A percentile compares a stretch with the other conserved stretches of the same genome.
These are phyloP conservation scores for Macrophomina pseudophaseolina DNA, from an alignment of 2,329 filamentous ascomycete genomes.

Conservation along the genomic window DNA sequence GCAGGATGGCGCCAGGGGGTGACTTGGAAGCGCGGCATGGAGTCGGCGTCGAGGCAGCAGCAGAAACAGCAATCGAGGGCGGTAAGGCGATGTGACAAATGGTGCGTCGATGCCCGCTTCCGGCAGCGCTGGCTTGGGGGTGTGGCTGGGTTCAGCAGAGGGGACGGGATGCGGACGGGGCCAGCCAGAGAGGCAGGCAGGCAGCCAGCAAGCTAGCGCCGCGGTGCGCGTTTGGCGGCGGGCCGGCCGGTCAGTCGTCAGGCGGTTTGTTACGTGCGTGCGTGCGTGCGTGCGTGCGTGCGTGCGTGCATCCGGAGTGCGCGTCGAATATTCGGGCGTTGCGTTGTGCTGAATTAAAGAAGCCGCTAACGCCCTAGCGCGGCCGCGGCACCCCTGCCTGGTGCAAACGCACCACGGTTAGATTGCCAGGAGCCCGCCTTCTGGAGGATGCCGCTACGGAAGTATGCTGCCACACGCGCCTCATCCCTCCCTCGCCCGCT, in stretches of 20 bases:
- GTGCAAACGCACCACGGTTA: slow-evolving; percentile 1
- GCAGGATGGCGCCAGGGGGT: slow-evolving; percentile 72
- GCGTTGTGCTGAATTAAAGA: slow-evolving; percentile 16
- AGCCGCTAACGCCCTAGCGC: slow-evolving; percentile 1
- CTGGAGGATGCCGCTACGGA: slow-evolving; percentile 1
- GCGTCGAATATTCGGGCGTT: not conserved
- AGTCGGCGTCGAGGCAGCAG: not conserved
- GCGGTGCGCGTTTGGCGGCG: not conserved
- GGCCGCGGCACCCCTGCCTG: slow-evolving; percentile 8
- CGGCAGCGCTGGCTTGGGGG: not conserved
- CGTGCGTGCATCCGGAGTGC: not conserved
- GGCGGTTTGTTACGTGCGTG: not conserved
- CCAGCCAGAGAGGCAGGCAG: not conserved
- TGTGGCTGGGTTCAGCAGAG: not conserved
- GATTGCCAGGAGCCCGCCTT: slow-evolving; percentile 8
- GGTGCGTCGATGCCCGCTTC: not conserved
- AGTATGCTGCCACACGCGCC: not conserved
- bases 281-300: not conserved
- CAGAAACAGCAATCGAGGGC: not conserved
- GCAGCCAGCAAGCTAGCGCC: not conserved
- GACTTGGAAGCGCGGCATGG: slow-evolving; percentile 67
- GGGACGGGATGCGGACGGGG: not conserved
- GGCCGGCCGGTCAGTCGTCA: slow-evolving; percentile 9
- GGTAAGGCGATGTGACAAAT: slow-evolving; percentile 18
- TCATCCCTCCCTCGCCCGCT: not conserved